phyloP scores from a whole-genome alignment of 805 yeast species.

The Vanderwaltozyma tropicalis region DNA sequence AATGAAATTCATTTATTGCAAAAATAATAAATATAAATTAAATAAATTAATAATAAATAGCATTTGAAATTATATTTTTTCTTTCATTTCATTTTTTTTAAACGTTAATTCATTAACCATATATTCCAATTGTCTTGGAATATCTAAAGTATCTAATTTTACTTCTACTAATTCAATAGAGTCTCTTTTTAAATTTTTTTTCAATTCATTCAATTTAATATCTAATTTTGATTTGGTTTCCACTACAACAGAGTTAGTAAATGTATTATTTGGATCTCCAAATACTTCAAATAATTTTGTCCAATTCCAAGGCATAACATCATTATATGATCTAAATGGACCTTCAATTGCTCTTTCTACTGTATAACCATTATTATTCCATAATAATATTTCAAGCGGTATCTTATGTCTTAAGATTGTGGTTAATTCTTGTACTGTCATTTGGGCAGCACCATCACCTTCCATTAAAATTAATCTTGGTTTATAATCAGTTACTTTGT shows the following conservation, averaged over 20 bases:
- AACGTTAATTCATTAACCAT: conserved; percentile 27
- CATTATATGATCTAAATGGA: conserved; percentile 65
- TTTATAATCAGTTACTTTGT: conserved; percentile 13
- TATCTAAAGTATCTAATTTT: conserved; percentile 46
- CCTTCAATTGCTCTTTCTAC: conserved; percentile 84
- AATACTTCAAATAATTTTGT: conserved; percentile 53
- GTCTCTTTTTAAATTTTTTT: conserved; percentile 25
- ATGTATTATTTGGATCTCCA: conserved; percentile 37
- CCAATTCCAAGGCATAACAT: conserved; percentile 80
- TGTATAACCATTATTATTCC: conserved; percentile 84
- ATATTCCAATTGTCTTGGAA: conserved; percentile 48
- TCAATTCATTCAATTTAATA: conserved; percentile 29
- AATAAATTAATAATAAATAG: no score
- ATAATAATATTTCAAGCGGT: conserved; percentile 58
- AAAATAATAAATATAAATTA: no score
- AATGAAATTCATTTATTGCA: no score
- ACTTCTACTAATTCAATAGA: conserved; percentile 49
- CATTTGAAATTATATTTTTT: no score
- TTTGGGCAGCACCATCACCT: conserved; percentile 93
- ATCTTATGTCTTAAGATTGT: conserved; percentile 49
- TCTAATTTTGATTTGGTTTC: conserved; percentile 32
- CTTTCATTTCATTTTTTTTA: not conserved
- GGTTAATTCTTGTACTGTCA: conserved; percentile 81
- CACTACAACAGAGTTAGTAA: conserved; percentile 28
- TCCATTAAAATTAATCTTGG: conserved; percentile 62